A percentile compares a stretch with the other conserved stretches of the same genome.
Evolutionary conservation across 2,329 filamentous ascomycete genomes (phyloP).

Genomic region (Colletotrichum destructivum): DNA sequence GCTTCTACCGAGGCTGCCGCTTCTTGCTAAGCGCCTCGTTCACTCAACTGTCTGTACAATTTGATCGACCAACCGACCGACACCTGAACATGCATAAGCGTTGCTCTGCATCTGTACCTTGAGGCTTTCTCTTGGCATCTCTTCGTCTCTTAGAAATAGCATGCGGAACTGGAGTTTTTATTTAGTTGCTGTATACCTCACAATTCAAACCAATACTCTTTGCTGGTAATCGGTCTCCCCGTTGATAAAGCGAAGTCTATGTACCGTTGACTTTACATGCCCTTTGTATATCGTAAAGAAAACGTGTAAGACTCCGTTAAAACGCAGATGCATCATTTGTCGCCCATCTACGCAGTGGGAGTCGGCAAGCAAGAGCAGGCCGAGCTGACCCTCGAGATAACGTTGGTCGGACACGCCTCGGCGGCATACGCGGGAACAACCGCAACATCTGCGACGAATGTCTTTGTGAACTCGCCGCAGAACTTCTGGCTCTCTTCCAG

Average conservation of each 20-base stretch:
- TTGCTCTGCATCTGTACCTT: neutral
- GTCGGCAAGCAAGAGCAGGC: constrained; percentile 47
- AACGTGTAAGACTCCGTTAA: rapidly evolving
- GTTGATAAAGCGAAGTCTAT: too few relatives aligned
- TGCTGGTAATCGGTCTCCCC: neutral
- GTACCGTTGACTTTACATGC: too few relatives aligned
- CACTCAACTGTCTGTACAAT: neutral
- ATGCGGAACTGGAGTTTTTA: neutral
- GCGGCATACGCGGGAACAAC: constrained; percentile 44
- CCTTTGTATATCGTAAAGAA: too few relatives aligned
- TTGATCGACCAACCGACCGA: neutral
- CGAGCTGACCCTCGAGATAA: constrained; percentile 45
- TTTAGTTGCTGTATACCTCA: neutral
- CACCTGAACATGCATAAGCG: constrained; percentile 12
- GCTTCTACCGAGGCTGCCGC: neutral
- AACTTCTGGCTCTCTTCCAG: constrained; percentile 45
- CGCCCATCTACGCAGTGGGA: constrained; percentile 43
- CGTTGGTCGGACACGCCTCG: constrained; percentile 43
- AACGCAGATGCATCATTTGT: neutral
- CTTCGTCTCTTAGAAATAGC: neutral
- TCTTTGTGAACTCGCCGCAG: constrained; percentile 44
- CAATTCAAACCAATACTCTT: neutral
- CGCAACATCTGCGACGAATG: constrained; percentile 41
- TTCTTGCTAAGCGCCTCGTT: constrained; percentile 1
- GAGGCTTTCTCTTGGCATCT: neutral